phyloP scores from a whole-genome alignment of 257 asterid species.

The Solanum pimpinellifolium region DNA sequence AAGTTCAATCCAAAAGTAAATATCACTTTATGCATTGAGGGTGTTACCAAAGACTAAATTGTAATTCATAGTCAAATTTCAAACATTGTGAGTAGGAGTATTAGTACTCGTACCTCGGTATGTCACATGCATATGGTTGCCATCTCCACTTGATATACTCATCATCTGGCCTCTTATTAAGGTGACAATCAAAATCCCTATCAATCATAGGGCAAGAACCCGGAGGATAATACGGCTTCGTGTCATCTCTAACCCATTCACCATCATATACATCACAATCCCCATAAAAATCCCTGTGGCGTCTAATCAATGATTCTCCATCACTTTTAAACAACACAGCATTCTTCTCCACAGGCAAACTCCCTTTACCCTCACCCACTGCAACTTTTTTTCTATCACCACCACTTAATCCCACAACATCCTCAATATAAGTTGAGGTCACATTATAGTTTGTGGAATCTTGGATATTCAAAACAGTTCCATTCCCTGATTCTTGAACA shows the following conservation, averaged over 20 bases:
- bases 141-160: slow-evolving; percentile 78
- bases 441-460: not conserved
- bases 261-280: slow-evolving; percentile 77
- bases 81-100: not conserved
- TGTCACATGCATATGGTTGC: slow-evolving; percentile 83
- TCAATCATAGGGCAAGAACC: slow-evolving; percentile 86
- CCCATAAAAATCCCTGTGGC: slow-evolving; percentile 16
- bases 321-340: not conserved
- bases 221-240: slow-evolving; percentile 65
- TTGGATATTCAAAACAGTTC: not conserved
- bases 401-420: not conserved
- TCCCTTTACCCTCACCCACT: not conserved
- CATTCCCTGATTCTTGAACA: slow-evolving; percentile 10
- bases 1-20: not conserved
- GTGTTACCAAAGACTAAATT: not conserved
- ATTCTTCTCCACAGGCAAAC: not conserved
- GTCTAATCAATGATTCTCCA: not conserved
- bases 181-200: slow-evolving; percentile 73
- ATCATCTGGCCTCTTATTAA: slow-evolving; percentile 65
- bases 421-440: not conserved
- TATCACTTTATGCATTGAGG: not conserved
- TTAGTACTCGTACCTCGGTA: slow-evolving; percentile 49
- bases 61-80: not conserved
- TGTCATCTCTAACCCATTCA: slow-evolving; percentile 77
- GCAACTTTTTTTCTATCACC: not conserved